Percentiles rank a stretch among this genome's conserved stretches.
phyloP scores from a whole-genome alignment of 495 filamentous ascomycete species.

The Recurvomyces mirabilis region DNA sequence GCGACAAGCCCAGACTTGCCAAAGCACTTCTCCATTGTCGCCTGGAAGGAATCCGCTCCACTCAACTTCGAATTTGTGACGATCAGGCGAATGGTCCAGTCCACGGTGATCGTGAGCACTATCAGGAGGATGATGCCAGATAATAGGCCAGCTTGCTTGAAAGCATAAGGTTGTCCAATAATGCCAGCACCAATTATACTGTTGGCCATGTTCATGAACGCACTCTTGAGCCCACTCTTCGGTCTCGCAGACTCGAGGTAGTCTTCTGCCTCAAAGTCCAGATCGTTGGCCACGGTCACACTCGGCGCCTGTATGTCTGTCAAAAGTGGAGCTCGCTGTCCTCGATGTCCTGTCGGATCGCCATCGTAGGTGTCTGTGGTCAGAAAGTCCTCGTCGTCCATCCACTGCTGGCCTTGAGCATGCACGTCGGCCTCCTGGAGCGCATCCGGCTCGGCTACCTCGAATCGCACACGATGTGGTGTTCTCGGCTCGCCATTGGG shows the following conservation, averaged over 20 bases:
- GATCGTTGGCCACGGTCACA: slow-evolving; percentile 59
- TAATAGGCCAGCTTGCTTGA: slow-evolving; percentile 75
- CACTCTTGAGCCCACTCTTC: slow-evolving; percentile 53
- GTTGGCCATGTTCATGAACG: slow-evolving; percentile 99
- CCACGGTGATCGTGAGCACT: slow-evolving; percentile 67
- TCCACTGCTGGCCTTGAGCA: slow-evolving; percentile 34
- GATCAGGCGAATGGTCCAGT: slow-evolving; percentile 96
- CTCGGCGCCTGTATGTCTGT: slow-evolving; percentile 81
- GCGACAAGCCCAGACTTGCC: slow-evolving; percentile 77
- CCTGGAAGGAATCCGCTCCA: slow-evolving; percentile 84
- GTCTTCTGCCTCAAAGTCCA: slow-evolving; percentile 48
- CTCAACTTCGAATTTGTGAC: slow-evolving; percentile 92
- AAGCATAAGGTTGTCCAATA: slow-evolving; percentile 91
- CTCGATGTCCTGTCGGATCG: slow-evolving; percentile 22
- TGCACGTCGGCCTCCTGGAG: slow-evolving; percentile 30
- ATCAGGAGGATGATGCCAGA: slow-evolving; percentile 70
- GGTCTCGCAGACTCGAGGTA: slow-evolving; percentile 50
- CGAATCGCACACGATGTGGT: slow-evolving; percentile 77
- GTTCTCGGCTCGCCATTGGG: slow-evolving; percentile 56
- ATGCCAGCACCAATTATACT: slow-evolving; percentile 96
- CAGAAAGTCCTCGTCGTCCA: slow-evolving; percentile 49
- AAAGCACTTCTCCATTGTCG: slow-evolving; percentile 89
- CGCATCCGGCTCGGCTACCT: slow-evolving; percentile 43
- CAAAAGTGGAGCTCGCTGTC: slow-evolving; percentile 60
- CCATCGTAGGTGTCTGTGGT: slow-evolving; percentile 21